Evolutionary conservation across 495 filamentous ascomycete genomes (phyloP), one percentile per base, ranked within the genome.

Genomic region (Podospora conica): DNA sequence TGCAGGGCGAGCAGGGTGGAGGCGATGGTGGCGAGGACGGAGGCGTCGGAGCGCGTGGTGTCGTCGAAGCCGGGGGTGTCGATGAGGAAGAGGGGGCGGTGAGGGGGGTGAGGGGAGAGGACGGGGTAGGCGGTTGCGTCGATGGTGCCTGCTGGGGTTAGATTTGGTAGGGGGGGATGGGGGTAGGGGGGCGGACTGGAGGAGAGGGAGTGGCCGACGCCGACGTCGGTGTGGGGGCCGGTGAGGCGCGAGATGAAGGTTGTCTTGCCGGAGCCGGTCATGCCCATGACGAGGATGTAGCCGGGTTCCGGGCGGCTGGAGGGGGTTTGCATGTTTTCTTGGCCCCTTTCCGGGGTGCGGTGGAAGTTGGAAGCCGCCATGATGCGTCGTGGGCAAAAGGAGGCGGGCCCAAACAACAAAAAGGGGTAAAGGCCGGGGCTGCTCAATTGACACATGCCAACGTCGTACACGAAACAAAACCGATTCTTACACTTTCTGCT

Each of bases 61-160:
- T 84, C 82, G 66, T 84, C 75, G 57, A 84, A 84, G 21, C 82
- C 82, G 7, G 82, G 82, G 0, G 81, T 84, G 65, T 84, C 82
- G 54, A 84, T 71, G 3, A 85, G 69, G 62, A 68, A 67, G 25
- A 71, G 28, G 20, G 40, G 24, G 12, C 53, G 28, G 4, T 59
- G 22, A 22, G 22, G 21, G 23, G 12, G 0, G 15, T n/a, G n/a
- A n/a, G 58, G 20, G 60, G 24, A 21, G 12, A 4, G 60, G 40
- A 48, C 22, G 15, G 55, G 40, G 65, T 63, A 31, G 48, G 24
- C 12, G 40, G 54, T 24, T n/a, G 48, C 21, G 24, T 63, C 31
- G 60, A 33, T 53, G 21, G 65, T 66, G 28, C 23, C 65, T 66
- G 20, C 12, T n/a, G 9, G 10, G 29, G 27, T 62, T 53, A 61